Evolutionary conservation across 768 basidiomycete species (phyloP).

Genomic region (Cantharellus cinnabarinus): DNA sequence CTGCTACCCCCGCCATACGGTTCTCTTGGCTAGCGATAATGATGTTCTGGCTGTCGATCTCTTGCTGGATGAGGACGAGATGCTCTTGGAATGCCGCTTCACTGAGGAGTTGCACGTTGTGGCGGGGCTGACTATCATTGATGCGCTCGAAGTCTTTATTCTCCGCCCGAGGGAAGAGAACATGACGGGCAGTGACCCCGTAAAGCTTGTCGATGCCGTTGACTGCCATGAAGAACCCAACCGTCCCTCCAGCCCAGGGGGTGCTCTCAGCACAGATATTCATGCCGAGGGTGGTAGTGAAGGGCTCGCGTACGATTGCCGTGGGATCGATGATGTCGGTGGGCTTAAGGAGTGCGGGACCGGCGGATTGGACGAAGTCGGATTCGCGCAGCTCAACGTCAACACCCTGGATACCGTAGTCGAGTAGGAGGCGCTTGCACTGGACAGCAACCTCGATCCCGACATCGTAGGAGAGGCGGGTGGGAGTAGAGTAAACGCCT

Average conservation of each 20-base stretch:
- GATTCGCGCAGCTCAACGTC: conserved; percentile 8
- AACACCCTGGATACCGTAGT: conserved; percentile 4
- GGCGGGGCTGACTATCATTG: conserved; percentile 4
- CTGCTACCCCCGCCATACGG: conserved; percentile 2
- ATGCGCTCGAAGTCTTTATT: conserved; percentile 5
- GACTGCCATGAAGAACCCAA: conserved; percentile 6
- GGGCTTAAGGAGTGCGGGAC: conserved; percentile 1
- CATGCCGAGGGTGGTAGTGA: conserved; percentile 7
- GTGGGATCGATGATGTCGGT: conserved; percentile 2
- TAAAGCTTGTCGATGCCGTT: conserved; percentile 6
- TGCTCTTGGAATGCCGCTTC: conserved; percentile 5
- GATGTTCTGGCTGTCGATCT: conserved; percentile 1
- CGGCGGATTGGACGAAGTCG: conserved; percentile 3
- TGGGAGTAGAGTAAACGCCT: conserved; percentile 5
- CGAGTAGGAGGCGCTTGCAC: conserved; percentile 1
- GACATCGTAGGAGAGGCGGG: conserved; percentile 3
- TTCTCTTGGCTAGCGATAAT: conserved; percentile 4
- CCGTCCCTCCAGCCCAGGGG: conserved; percentile 7
- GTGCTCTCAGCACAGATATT: conserved; percentile 4
- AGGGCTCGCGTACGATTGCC: conserved; percentile 4
- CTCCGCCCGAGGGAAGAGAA: conserved; percentile 5
- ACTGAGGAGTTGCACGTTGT: conserved; percentile 5
- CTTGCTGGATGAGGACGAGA: conserved; percentile 5
- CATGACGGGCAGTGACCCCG: conserved; percentile 8
- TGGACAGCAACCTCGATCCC: conserved; percentile 1